phyloP scores from a whole-genome alignment of 2,329 filamentous ascomycete genomes.

The Nothomitra cinnamomea region DNA sequence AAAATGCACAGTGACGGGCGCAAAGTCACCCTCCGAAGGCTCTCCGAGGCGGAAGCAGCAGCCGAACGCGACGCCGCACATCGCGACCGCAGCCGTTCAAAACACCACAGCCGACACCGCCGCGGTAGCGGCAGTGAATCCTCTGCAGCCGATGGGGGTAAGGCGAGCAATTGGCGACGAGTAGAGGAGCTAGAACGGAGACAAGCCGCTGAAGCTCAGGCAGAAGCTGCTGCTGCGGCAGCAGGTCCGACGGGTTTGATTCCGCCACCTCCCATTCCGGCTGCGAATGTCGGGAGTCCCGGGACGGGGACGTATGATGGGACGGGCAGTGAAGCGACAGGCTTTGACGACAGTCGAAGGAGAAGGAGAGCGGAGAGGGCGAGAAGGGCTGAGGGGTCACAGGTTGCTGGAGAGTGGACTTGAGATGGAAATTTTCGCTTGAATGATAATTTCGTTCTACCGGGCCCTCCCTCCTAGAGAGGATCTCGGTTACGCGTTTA shows the following conservation, averaged over 20 bases:
- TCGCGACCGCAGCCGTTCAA: constrained; percentile 27
- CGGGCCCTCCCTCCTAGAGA: too few relatives aligned
- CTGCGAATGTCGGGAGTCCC: constrained; percentile 12
- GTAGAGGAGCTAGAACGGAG: constrained; percentile 30
- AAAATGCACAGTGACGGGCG: constrained; percentile 48
- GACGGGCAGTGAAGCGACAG: constrained; percentile 28
- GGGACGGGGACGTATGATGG: not conserved
- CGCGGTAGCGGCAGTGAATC: constrained; percentile 15
- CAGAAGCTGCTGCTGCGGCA: constrained; percentile 21
- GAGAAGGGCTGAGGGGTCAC: too few relatives aligned
- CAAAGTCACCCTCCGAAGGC: constrained; percentile 42
- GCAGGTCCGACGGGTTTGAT: constrained; percentile 9
- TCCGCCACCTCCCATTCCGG: constrained; percentile 9
- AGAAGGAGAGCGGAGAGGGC: constrained; percentile 35
- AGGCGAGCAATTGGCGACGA: constrained; percentile 26
- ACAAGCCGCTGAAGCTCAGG: constrained; percentile 24
- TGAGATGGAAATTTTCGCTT: too few relatives aligned
- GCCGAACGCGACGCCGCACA: constrained; percentile 38
- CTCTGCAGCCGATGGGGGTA: constrained; percentile 7
- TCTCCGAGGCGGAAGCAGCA: constrained; percentile 45
- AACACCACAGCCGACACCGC: constrained; percentile 13
- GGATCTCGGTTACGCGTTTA: too few relatives aligned
- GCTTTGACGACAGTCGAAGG: constrained; percentile 36
- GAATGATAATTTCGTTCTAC: too few relatives aligned
- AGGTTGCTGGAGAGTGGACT: too few relatives aligned